phyloP scores from a whole-genome alignment of 2,329 filamentous ascomycete genomes.

The Curvularia verruculosa region DNA sequence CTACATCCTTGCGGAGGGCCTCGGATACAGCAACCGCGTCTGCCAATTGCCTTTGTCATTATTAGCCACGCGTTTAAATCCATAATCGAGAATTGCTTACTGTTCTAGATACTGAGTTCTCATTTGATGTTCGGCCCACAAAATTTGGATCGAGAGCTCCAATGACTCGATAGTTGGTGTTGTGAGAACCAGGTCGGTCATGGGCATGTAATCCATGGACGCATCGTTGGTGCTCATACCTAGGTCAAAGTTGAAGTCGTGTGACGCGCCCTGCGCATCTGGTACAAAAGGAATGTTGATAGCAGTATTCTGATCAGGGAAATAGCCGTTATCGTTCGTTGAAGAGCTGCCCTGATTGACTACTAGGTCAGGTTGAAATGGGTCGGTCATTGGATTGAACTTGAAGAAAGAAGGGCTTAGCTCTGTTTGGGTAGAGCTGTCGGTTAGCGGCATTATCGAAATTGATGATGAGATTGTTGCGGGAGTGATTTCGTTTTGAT shows the following conservation, averaged over 20 bases:
- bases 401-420: background rate
- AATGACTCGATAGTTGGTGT: background rate
- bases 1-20: constrained; percentile 3
- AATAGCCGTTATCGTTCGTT: background rate
- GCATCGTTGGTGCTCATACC: background rate
- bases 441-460: background rate
- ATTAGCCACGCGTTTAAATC: background rate
- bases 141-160: background rate
- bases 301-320: background rate
- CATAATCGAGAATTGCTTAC: background rate
- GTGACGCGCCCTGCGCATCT: background rate
- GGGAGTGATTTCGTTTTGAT: background rate
- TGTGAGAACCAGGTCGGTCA: background rate
- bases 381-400: background rate
- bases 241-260: background rate
- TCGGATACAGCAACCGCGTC: background rate
- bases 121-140: background rate
- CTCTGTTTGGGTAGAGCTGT: background rate
- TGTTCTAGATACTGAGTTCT: background rate
- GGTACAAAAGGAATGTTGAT: background rate
- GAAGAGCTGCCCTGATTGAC: background rate
- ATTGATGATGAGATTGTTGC: background rate
- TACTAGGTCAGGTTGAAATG: background rate
- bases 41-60: background rate
- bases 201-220: background rate